phyloP scores from a whole-genome alignment of 164 flowering plant species.

The Magnolia changhungtana region DNA sequence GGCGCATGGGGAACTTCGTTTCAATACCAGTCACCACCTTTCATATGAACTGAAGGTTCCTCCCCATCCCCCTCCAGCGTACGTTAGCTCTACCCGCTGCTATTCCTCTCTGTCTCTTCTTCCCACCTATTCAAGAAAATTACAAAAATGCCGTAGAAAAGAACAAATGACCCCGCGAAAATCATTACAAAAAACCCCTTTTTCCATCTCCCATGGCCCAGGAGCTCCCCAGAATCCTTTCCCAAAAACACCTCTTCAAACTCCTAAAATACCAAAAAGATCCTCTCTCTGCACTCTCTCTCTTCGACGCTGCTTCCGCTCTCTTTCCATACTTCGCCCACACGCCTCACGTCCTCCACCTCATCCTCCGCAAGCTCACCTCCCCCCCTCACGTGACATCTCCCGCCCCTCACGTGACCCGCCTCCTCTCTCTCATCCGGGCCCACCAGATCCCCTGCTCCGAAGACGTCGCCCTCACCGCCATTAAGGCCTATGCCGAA shows the following conservation, averaged over 20 bases:
- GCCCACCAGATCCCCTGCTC: slow-evolving; percentile 49
- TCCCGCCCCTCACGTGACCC: slow-evolving; percentile 36
- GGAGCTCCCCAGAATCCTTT: slow-evolving; percentile 33
- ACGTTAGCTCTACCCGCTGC: background rate
- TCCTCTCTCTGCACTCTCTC: slow-evolving; percentile 50
- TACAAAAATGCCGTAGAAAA: too few relatives aligned
- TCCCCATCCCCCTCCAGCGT: background rate
- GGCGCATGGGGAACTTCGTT: too few relatives aligned
- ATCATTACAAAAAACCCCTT: background rate
- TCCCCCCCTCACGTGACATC: slow-evolving; percentile 3
- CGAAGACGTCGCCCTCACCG: slow-evolving; percentile 65
- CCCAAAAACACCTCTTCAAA: slow-evolving; percentile 44
- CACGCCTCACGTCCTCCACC: slow-evolving; percentile 46
- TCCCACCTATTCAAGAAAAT: too few relatives aligned
- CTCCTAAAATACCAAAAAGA: slow-evolving; percentile 59
- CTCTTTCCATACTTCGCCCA: slow-evolving; percentile 39
- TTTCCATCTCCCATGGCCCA: slow-evolving; percentile 13
- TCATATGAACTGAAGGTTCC: background rate
- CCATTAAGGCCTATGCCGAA: slow-evolving; percentile 49
- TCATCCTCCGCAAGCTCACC: slow-evolving; percentile 59
- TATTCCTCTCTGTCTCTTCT: too few relatives aligned
- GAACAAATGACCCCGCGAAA: background rate
- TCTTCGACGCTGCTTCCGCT: slow-evolving; percentile 54
- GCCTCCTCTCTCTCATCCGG: slow-evolving; percentile 47
- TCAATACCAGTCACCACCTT: too few relatives aligned